Evolutionary conservation across 768 basidiomycete species (phyloP), one percentile per base, ranked within the genome.

Genomic region (Nidula microcarpa): DNA sequence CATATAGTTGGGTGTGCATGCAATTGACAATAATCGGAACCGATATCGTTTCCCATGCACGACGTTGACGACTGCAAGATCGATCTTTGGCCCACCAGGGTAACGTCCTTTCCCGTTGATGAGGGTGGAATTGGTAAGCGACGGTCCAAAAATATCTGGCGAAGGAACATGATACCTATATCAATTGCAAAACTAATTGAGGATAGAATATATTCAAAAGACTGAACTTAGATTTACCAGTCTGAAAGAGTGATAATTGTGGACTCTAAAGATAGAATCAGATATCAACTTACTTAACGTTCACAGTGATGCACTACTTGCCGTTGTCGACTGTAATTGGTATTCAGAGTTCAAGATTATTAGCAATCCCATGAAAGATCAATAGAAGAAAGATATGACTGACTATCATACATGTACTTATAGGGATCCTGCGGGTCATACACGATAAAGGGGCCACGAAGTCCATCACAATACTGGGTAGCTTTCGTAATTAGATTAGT

Each of bases 91-190:
- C 14, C 74, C 75, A 6, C 62, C 63, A 0, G 57, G 53, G 44
- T 62, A 70, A 35, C 76, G 68, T 17, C 74, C 74, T 52, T 60
- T 56, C n/a, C 74, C 73, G 33, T 77, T 77, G 49, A 77, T 60
- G 10, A 76, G 59, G 6, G 69, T 69, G 2, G 60, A 62, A n/a
- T 67, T 57, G 0, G 72, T 60, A 18, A 54, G 53, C 9, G 66
- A 59, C 2, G 65, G 17, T 3, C 53, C 54, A 14, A 48, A 43
- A 14, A 65, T 62, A 45, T 52, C 51, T 5, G 55, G 57, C 1
- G 65, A 60, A 4, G 57, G 57, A 3, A 23, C 45, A 44, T 63
- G 67, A 52, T 64, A 64, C 66, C 60, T 64, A 45, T 45, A 23
- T 9, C 10, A n/a, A n/a, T n/a, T n/a, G n/a, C 47, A 23, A 33